These are phyloP conservation scores for Saccharata proteae DNA, from an alignment of 2,329 filamentous ascomycete genomes.

Conservation along the genomic window DNA sequence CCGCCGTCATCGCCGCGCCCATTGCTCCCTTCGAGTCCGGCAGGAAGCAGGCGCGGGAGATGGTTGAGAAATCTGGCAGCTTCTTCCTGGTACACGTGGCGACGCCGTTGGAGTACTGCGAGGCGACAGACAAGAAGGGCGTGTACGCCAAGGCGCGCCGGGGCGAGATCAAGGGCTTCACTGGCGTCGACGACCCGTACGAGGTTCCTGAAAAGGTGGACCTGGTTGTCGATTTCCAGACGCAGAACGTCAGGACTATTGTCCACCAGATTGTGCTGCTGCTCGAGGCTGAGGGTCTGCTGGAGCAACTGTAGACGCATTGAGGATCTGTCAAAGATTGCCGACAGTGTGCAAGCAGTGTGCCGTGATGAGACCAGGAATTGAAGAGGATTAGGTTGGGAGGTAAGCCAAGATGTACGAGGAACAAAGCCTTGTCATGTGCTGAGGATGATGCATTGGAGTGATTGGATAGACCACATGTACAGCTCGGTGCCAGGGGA, in stretches of 20 bases:
- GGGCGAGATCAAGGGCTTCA: slow-evolving; percentile 96
- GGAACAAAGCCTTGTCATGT: no score
- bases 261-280: slow-evolving; percentile 95
- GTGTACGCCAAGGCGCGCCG: slow-evolving; percentile 73
- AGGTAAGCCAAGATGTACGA: no score
- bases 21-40: slow-evolving; percentile 85
- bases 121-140: slow-evolving; percentile 89
- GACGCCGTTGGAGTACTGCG: slow-evolving; percentile 80
- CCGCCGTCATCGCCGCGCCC: slow-evolving; percentile 89
- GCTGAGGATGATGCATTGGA: no score
- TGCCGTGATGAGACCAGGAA: no score
- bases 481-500: no score
- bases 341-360: no score
- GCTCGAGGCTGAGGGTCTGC: slow-evolving; percentile 76
- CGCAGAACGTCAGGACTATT: slow-evolving; percentile 78
- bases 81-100: slow-evolving; percentile 96
- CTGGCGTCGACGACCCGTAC: slow-evolving; percentile 94
- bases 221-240: slow-evolving; percentile 72
- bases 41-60: slow-evolving; percentile 65
- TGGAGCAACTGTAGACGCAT: slow-evolving; percentile 52
- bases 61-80: slow-evolving; percentile 75
- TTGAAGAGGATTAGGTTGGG: no score
- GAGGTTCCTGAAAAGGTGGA: slow-evolving; percentile 73
- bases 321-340: no score
- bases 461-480: no score